A percentile compares a stretch with the other conserved stretches of the same genome.
Evolutionary conservation across 148 eudicot species (phyloP).

Genomic region (Simmondsia chinensis): DNA sequence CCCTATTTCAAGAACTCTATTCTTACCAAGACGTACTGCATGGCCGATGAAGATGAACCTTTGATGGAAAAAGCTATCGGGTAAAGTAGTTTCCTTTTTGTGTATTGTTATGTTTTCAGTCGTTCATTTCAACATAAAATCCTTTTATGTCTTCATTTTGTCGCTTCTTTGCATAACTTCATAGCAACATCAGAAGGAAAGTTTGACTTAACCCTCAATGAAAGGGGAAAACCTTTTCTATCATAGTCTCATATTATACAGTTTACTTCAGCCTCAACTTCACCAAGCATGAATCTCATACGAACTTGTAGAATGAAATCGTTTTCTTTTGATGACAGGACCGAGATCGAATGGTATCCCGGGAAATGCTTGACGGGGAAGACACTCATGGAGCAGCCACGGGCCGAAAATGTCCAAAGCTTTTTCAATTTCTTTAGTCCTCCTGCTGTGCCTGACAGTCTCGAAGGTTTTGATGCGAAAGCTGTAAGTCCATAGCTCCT

Average conservation of each 20-base stretch:
- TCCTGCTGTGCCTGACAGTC: slow-evolving; percentile 75
- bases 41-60: slow-evolving; percentile 85
- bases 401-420: slow-evolving; percentile 78
- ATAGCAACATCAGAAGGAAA: too few species aligned
- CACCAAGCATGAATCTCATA: too few species aligned
- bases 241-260: too few species aligned
- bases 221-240: too few species aligned
- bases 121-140: too few species aligned
- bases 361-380: slow-evolving; percentile 95
- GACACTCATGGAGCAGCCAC: slow-evolving; percentile 80
- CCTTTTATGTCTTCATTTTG: too few species aligned
- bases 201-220: too few species aligned
- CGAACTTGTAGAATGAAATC: too few species aligned
- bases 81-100: slow-evolving; percentile 27
- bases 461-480: slow-evolving; percentile 73
- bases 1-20: slow-evolving; percentile 64
- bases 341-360: slow-evolving; percentile 86
- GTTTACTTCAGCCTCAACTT: too few species aligned
- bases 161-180: too few species aligned
- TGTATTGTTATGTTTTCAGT: too few species aligned
- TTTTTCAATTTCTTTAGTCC: slow-evolving; percentile 92
- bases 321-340: too few species aligned
- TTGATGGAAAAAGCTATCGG: slow-evolving; percentile 88
- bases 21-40: slow-evolving; percentile 57
- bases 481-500: slow-evolving; percentile 48